Percentiles rank a stretch among this genome's conserved stretches.
Conservation (phyloP, 2,329 filamentous ascomycete species). For the Sclerotinia nivalis region DNA sequence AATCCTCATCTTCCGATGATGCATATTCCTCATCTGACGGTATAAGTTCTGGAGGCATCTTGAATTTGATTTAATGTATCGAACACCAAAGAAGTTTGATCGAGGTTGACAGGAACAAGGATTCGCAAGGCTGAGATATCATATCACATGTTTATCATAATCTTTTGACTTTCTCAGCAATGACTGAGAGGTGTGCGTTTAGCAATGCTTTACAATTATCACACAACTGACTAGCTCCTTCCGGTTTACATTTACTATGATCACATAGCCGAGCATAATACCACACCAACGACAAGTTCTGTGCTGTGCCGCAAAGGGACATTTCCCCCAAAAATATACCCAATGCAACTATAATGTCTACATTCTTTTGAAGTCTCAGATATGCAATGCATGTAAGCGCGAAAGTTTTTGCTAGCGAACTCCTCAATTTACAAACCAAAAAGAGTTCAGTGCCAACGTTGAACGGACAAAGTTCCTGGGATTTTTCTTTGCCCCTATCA, state of each 20-base stretch:
- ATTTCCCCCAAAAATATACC: neutral
- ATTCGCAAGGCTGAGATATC: conserved; percentile 17
- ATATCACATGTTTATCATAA: conserved; percentile 7
- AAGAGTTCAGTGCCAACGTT: conserved; percentile 2
- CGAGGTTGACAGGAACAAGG: conserved; percentile 6
- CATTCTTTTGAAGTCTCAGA: conserved; percentile 4
- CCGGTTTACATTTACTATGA: neutral
- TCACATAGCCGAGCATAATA: neutral
- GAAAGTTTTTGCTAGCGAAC: neutral
- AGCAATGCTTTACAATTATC: neutral
- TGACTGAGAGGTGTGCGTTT: neutral
- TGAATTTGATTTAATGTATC: neutral
- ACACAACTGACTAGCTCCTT: no score
- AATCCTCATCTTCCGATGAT: conserved; percentile 74
- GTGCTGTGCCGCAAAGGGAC: neutral
- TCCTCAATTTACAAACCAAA: conserved; percentile 14
- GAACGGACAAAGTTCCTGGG: neutral
- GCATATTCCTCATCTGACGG: conserved; percentile 55
- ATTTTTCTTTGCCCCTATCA: conserved; percentile 15
- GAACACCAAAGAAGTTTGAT: neutral
- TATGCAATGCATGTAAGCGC: conserved; percentile 14
- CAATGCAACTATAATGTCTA: neutral
- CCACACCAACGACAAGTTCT: neutral
- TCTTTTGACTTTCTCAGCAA: no score
- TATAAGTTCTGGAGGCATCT: conserved; percentile 39